phyloP scores from a whole-genome alignment of 1,284 basidiomycete genomes.

The Trichosporon asahii region DNA sequence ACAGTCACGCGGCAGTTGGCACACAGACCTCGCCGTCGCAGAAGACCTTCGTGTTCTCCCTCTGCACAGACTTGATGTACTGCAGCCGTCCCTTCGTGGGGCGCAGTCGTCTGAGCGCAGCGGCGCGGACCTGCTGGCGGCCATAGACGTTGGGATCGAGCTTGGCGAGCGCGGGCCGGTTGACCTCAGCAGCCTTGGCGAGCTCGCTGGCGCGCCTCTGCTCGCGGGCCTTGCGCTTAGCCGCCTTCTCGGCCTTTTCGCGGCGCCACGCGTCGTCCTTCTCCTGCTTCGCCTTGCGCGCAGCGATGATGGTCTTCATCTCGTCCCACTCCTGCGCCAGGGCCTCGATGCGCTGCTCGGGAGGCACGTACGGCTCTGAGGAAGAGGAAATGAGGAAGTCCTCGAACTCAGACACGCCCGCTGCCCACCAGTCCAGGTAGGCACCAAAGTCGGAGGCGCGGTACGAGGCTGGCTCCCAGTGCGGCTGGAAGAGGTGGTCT shows the following conservation, averaged over 20 bases:
- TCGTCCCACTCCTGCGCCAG: not conserved
- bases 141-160: not conserved
- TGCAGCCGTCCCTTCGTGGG: not conserved
- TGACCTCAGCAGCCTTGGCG: too few species aligned
- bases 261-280: not conserved
- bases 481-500: not conserved
- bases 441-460: not conserved
- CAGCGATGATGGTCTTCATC: not conserved
- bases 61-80: not conserved
- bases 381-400: not conserved
- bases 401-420: not conserved
- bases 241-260: not conserved
- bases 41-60: not conserved
- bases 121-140: not conserved
- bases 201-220: not conserved
- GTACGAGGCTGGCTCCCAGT: not conserved
- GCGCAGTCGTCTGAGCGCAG: not conserved
- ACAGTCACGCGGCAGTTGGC: not conserved
- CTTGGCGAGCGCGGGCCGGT: not conserved
- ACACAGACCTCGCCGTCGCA: not conserved
- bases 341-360: not conserved
- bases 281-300: not conserved
- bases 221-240: not conserved
- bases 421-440: not conserved
- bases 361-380: not conserved